These are phyloP conservation scores for Fusarium austroafricanum DNA, from an alignment of 2,329 filamentous ascomycete species.

Conservation along the genomic window DNA sequence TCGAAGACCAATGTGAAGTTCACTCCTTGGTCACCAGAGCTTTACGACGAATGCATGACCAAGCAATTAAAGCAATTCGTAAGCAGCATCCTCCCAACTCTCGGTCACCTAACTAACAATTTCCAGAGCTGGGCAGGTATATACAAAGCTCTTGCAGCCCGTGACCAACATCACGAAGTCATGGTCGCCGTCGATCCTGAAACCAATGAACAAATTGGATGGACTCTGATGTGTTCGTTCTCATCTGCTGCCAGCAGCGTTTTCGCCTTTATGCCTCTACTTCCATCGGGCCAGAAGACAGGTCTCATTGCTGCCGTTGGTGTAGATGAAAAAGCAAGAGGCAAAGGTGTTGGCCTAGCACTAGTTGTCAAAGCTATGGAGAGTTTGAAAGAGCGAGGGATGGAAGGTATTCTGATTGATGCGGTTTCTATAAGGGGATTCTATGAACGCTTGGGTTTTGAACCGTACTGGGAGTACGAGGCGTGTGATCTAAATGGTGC, in stretches of 20 bases:
- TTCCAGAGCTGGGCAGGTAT: conserved; percentile 28
- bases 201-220: conserved; percentile 42
- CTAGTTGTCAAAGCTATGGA: conserved; percentile 42
- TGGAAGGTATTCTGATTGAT: conserved; percentile 39
- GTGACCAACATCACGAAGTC: conserved; percentile 31
- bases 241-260: background rate
- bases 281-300: conserved; percentile 34
- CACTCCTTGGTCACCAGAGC: conserved; percentile 37
- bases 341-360: conserved; percentile 36
- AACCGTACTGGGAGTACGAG: conserved; percentile 38
- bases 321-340: conserved; percentile 34
- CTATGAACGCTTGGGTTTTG: conserved; percentile 38
- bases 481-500: background rate
- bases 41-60: conserved; percentile 42
- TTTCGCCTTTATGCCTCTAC: conserved; percentile 34
- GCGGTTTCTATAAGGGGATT: conserved; percentile 37
- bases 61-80: conserved; percentile 41
- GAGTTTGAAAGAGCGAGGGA: conserved; percentile 33
- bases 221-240: conserved; percentile 42
- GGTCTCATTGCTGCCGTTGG: conserved; percentile 42
- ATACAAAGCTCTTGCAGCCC: conserved; percentile 32
- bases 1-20: conserved; percentile 35
- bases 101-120: background rate
- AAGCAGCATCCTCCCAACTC: background rate
- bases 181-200: conserved; percentile 43